Percentiles rank a stretch among this genome's conserved stretches.
phyloP scores from a whole-genome alignment of 345 rosid genomes.

The Gossypium anomalum region DNA sequence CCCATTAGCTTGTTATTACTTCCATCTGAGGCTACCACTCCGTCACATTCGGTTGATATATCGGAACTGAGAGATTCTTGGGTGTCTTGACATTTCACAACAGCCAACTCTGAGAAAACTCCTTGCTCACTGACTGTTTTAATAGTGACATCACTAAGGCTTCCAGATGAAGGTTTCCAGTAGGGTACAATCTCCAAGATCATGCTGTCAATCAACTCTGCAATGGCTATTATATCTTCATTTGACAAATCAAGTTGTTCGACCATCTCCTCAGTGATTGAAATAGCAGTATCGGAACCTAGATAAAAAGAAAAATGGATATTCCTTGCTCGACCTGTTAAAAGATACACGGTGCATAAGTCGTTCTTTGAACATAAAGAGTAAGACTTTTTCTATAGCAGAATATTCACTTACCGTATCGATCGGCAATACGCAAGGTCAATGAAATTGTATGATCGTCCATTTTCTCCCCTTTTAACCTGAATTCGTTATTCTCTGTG shows the following conservation, averaged over 20 bases:
- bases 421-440: constrained; percentile 54
- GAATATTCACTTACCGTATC: constrained; percentile 37
- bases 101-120: constrained; percentile 13
- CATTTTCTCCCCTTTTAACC: constrained; percentile 43
- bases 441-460: constrained; percentile 46
- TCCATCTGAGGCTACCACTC: constrained; percentile 24
- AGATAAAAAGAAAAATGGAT: constrained; percentile 69
- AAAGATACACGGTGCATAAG: not conserved
- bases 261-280: constrained; percentile 87
- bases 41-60: constrained; percentile 42
- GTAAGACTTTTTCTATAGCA: not conserved
- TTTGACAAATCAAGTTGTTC: constrained; percentile 65
- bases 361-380: not conserved
- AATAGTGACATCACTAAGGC: not conserved
- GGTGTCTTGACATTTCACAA: constrained; percentile 19
- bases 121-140: constrained; percentile 11
- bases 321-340: constrained; percentile 44
- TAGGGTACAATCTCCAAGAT: constrained; percentile 44
- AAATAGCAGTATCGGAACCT: constrained; percentile 62
- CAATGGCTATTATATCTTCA: constrained; percentile 54
- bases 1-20: constrained; percentile 21
- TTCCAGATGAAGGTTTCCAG: constrained; percentile 27
- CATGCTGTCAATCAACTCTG: constrained; percentile 67
- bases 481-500: constrained; percentile 49
- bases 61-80: constrained; percentile 42